Evolutionary conservation across 306 rosid species (phyloP).

Genomic region (Casuarina glauca): DNA sequence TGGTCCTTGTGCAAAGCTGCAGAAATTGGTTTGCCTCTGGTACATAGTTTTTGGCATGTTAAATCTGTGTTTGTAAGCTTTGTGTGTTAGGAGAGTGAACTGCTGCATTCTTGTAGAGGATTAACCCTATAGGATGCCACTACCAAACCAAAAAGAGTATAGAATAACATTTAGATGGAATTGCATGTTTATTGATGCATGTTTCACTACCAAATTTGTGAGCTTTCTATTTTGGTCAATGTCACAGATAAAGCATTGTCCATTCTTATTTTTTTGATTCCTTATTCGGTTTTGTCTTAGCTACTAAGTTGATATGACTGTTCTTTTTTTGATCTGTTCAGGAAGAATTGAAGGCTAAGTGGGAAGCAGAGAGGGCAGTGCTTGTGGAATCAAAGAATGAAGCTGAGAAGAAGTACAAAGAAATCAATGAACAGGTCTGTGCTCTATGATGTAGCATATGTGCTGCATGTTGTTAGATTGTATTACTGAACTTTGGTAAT

Average conservation of each 20-base stretch:
- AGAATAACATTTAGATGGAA: not conserved
- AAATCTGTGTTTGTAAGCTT: not conserved
- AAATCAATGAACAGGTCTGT: slow-evolving; percentile 89
- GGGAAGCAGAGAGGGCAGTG: slow-evolving; percentile 62
- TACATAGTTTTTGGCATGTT: not conserved
- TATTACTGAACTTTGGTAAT: no score
- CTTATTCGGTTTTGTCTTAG: not conserved
- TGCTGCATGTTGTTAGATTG: no score
- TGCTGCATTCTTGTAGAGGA: not conserved
- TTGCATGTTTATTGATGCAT: not conserved
- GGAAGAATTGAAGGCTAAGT: slow-evolving; percentile 72
- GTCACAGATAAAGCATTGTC: not conserved
- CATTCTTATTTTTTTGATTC: not conserved
- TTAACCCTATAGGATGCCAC: not conserved
- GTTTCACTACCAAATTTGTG: not conserved
- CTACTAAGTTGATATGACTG: slow-evolving; percentile 8
- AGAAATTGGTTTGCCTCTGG: not conserved
- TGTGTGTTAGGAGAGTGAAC: not conserved
- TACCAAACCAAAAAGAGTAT: not conserved
- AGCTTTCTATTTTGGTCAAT: not conserved
- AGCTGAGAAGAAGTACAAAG: slow-evolving; percentile 72
- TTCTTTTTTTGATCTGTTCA: slow-evolving; percentile 29
- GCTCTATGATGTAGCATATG: slow-evolving; percentile 5
- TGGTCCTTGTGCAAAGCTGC: not conserved
- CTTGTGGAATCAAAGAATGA: slow-evolving; percentile 55